Evolutionary conservation across 2,329 filamentous ascomycete genomes (phyloP).

Genomic region (Stenocarpella maydis): DNA sequence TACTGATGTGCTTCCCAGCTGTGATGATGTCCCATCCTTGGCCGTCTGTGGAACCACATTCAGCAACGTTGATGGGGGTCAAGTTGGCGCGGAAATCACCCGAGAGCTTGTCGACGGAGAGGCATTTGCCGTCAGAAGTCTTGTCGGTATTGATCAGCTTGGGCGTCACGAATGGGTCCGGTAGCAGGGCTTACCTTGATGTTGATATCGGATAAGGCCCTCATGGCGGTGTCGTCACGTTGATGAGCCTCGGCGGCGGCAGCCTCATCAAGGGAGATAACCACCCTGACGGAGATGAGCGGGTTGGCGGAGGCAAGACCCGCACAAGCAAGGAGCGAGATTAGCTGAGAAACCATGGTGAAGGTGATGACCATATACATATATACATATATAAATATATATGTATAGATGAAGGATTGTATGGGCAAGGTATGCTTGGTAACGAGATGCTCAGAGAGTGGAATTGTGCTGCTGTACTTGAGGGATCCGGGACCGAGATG

Average conservation of each 20-base stretch:
- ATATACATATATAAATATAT: too few species aligned
- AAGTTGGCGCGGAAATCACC: conserved; percentile 56
- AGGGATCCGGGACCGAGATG: background rate
- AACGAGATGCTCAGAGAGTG: background rate
- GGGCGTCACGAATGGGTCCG: background rate
- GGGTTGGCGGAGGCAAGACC: conserved; percentile 39
- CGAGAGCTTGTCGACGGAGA: conserved; percentile 52
- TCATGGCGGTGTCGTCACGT: conserved; percentile 51
- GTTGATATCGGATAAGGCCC: conserved; percentile 48
- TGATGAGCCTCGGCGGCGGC: conserved; percentile 53
- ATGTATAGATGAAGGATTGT: background rate
- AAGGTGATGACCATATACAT: background rate
- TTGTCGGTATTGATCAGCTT: conserved; percentile 30
- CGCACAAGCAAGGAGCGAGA: conserved; percentile 16
- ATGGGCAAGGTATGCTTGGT: background rate
- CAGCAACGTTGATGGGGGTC: conserved; percentile 51
- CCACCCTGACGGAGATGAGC: conserved; percentile 40
- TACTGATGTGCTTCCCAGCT: conserved; percentile 38
- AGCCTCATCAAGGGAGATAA: conserved; percentile 47
- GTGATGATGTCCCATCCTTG: conserved; percentile 56
- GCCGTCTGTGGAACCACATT: conserved; percentile 51
- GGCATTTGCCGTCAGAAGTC: conserved; percentile 52
- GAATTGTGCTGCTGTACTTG: background rate
- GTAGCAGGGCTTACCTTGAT: conserved; percentile 45
- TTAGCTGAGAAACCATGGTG: conserved; percentile 4